Percentiles rank a stretch among this genome's conserved stretches.
Evolutionary conservation across 1,139 yeast genomes (phyloP).

Genomic region (Kodamaea alishanica): DNA sequence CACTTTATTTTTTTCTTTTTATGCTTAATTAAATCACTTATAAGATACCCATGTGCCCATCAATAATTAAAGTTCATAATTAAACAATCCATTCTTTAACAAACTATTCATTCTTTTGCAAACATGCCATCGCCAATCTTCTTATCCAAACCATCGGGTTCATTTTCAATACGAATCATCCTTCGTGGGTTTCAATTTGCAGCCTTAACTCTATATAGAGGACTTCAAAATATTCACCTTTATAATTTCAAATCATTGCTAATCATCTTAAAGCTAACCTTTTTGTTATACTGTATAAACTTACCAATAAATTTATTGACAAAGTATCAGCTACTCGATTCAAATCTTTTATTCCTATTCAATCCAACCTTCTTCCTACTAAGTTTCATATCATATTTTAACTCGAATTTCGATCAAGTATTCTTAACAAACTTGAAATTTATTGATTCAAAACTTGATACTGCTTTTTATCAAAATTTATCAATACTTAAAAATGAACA

Average conservation of each 20-base stretch:
- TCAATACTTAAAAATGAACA: constrained; percentile 3
- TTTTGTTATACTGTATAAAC: constrained; percentile 21
- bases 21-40: too few relatives aligned
- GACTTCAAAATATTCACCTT: constrained; percentile 41
- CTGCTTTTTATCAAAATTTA: constrained; percentile 5
- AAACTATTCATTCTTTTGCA: not conserved
- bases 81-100: too few relatives aligned
- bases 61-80: too few relatives aligned
- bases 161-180: constrained; percentile 46
- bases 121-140: constrained; percentile 49
- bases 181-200: constrained; percentile 55
- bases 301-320: constrained; percentile 26
- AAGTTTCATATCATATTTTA: constrained; percentile 35
- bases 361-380: constrained; percentile 43
- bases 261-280: constrained; percentile 2
- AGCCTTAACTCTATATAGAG: constrained; percentile 45
- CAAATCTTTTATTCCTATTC: constrained; percentile 34
- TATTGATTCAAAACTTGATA: constrained; percentile 33
- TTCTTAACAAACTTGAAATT: constrained; percentile 40
- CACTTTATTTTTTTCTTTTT: too few relatives aligned
- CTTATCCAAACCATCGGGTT: constrained; percentile 42
- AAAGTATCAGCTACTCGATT: constrained; percentile 37
- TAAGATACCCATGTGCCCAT: too few relatives aligned
- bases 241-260: constrained; percentile 33
- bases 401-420: constrained; percentile 35